phyloP scores from a whole-genome alignment of 2,329 filamentous ascomycete species.

The Calycina herbarum region DNA sequence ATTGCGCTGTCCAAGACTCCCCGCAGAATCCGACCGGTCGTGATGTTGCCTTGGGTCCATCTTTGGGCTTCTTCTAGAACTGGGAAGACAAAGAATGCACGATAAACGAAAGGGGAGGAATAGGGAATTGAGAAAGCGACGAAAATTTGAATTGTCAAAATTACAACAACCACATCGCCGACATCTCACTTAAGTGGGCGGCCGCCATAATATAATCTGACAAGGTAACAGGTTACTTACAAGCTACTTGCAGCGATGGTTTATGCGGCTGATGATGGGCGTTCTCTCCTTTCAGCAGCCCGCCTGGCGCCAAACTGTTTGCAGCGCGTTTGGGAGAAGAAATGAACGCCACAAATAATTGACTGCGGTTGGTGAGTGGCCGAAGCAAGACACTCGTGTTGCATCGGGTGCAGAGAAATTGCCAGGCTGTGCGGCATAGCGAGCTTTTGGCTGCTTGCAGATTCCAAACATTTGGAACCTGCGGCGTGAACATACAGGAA shows the following conservation, averaged over 20 bases:
- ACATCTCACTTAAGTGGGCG: conserved; percentile 10
- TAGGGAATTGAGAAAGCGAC: background rate
- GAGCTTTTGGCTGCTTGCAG: background rate
- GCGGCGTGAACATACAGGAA: no score
- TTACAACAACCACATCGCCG: background rate
- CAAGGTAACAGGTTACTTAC: background rate
- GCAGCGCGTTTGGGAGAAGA: conserved; percentile 8
- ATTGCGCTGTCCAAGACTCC: conserved; percentile 7
- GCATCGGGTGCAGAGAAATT: background rate
- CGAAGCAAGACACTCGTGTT: conserved; percentile 1
- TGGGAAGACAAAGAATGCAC: background rate
- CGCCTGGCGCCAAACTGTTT: conserved; percentile 1
- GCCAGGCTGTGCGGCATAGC: background rate
- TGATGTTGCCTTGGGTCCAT: conserved; percentile 1
- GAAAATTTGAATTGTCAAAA: background rate
- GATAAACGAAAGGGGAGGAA: background rate
- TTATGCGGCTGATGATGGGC: conserved; percentile 11
- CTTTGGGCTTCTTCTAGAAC: background rate
- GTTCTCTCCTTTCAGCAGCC: conserved; percentile 7
- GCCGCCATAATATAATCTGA: conserved; percentile 7
- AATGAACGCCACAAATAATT: conserved; percentile 5
- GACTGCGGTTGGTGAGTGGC: background rate
- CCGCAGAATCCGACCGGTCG: background rate
- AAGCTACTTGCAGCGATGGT: background rate
- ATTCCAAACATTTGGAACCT: no score